A percentile compares a stretch with the other conserved stretches of the same genome.
Evolutionary conservation across 805 yeast species (phyloP).

Genomic region (Nakazawaea pomicola): DNA sequence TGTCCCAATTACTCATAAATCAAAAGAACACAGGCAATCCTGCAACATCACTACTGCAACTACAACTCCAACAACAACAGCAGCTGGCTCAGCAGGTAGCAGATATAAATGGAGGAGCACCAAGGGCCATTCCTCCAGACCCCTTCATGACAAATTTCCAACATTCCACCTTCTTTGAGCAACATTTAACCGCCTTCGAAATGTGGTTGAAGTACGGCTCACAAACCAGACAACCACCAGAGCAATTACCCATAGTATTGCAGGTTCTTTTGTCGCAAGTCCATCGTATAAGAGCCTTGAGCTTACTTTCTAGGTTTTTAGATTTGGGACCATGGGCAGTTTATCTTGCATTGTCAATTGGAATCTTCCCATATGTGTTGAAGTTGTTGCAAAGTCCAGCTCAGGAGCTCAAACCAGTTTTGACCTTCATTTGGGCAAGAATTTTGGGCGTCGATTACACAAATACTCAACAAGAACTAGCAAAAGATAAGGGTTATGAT

Average conservation of each 20-base stretch:
- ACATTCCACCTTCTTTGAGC: conserved; percentile 93
- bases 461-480: conserved; percentile 85
- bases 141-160: conserved; percentile 50
- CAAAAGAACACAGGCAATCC: conserved; percentile 16
- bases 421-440: conserved; percentile 96
- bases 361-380: conserved; percentile 91
- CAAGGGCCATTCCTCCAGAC: conserved; percentile 1
- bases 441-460: conserved; percentile 92
- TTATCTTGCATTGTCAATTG: conserved; percentile 84
- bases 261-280: conserved; percentile 93
- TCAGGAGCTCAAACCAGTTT: conserved; percentile 87
- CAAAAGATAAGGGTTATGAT: conserved; percentile 85
- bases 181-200: conserved; percentile 93
- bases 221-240: conserved; percentile 81
- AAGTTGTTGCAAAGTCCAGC: conserved; percentile 92
- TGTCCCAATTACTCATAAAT: conserved; percentile 58
- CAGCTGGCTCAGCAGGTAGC: conserved; percentile 6
- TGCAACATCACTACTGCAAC: conserved; percentile 8
- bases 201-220: conserved; percentile 92
- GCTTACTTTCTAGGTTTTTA: conserved; percentile 74
- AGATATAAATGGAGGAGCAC: not conserved
- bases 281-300: conserved; percentile 85
- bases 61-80: conserved; percentile 11
- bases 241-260: conserved; percentile 88
- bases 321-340: conserved; percentile 99